Evolutionary conservation across 106 monocot genomes (phyloP), one percentile per base, ranked within the genome.

Genomic region (Agapanthus africanus): DNA sequence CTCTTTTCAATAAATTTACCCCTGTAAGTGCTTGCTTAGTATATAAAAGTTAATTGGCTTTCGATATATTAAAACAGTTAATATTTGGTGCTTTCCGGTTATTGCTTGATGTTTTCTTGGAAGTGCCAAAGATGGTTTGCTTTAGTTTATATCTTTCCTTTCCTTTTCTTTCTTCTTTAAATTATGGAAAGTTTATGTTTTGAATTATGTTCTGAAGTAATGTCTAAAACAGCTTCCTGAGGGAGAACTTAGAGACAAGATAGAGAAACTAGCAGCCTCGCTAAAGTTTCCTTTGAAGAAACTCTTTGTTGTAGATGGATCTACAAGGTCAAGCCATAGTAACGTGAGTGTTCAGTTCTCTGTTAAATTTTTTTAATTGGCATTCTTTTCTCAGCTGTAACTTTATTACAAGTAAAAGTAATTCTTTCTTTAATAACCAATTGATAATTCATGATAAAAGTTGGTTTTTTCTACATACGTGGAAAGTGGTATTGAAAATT

Each of bases 291-390:
- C 97, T 26, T 76, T 97, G 63, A 97, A 91, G 82, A 97, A 97
- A 59, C 82, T 97, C 37, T 97, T 97, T 81, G 89, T 97, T 68
- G 88, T 97, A 62, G 97, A 97, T 87, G 97, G 97, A 66, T 97
- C 97, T 67, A 89, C 92, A 31, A 91, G 97, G 64, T 97, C 97
- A 68, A 97, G 82, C 71, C 97, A 97, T 46, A 97, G 97, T 59
- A 97, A 97, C 78, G 97, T 92, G 74, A 68, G 90, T 78, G 63
- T 44, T 68, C 25, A 19, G 0, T 69, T 4, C 32, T 59, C 52
- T 62, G 28, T 32, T 32, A 32, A n/a, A 76, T 41, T 39, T 64
- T 30, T 57, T 14, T 57, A 1, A 27, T 21, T n/a, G n/a, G 18
- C 4, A 50, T 19, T 14, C 27, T 30, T 28, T 31, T n/a, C 31